Base-by-base conservation (phyloP, 1,284 basidiomycete genomes). In the Megacollybia platyphylla region DNA sequence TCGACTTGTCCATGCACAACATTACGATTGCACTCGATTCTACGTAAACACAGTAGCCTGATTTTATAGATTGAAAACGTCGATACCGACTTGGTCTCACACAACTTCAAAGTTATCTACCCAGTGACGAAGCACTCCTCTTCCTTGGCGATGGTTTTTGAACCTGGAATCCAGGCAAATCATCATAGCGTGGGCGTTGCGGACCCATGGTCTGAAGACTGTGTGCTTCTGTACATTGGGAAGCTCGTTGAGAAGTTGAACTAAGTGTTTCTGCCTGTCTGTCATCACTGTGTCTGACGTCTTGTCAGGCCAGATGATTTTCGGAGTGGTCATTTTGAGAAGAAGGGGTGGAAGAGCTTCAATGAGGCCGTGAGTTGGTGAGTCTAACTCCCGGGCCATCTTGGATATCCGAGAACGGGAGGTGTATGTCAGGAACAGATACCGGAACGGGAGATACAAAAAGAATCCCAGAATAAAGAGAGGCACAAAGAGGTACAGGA, bases 341-440 rank as follows among this genome's bases (percentile, higher is more conserved):
- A 37, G 40, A 34, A 9, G 13, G 34, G 7, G 29, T 32, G n/a
- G 37, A 28, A 76, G 62, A 5, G 58, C 46, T 45, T 56, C 59
- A 42, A 76, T 60, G 17, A 73, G 70, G 20, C 49, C 47, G 15
- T 59, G 62, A 8, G 69, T 74, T n/a, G 39, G 1, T 7, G 40
- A 26, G 10, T 31, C 28, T 15, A 39, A 8, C 9, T 29, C 24
- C 30, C n/a, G 31, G 11, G 32, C 30, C 3, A 46, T 27, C n/a
- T 5, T 13, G 4, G 9, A 18, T 8, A 43, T 40, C 13, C 44
- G 40, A 7, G 57, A 52, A 35, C 50, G 57, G 1, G 65, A 59
- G 10, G 66, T 56, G 35, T 68, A 56, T 2, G 62, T 56, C 29
- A 75, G 55, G 20, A 65, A 62, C n/a, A 67, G 39, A 26, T 69